Conservation (phyloP, 164 flowering plant genomes). For the Pachysandra terminalis region DNA sequence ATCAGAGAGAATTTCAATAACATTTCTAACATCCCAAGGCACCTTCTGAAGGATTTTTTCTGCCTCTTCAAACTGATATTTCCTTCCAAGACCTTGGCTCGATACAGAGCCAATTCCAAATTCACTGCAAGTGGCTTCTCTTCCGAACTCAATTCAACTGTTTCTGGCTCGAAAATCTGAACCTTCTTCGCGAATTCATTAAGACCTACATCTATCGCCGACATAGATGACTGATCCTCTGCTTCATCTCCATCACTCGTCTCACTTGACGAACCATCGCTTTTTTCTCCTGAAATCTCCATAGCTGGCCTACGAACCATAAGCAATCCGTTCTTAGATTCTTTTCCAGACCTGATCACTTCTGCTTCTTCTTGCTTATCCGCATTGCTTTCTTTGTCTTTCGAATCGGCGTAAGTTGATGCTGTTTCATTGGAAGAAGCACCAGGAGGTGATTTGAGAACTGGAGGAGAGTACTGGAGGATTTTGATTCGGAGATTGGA, state of each 20-base stretch:
- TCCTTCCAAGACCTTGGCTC: slow-evolving; percentile 67
- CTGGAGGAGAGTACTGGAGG: slow-evolving; percentile 12
- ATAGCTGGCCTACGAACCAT: slow-evolving; percentile 61
- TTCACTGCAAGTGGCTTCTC: slow-evolving; percentile 65
- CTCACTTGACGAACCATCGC: slow-evolving; percentile 5
- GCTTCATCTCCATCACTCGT: slow-evolving; percentile 18
- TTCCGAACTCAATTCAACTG: slow-evolving; percentile 27
- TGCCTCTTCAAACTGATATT: slow-evolving; percentile 54
- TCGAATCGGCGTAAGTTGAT: slow-evolving; percentile 14
- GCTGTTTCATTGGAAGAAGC: slow-evolving; percentile 29
- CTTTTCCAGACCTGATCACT: slow-evolving; percentile 4
- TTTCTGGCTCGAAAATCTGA: slow-evolving; percentile 80
- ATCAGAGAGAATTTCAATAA: not conserved
- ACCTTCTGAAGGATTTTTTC: slow-evolving; percentile 63
- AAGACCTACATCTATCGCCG: slow-evolving; percentile 45
- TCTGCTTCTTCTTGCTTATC: slow-evolving; percentile 6
- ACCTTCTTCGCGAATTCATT: slow-evolving; percentile 65
- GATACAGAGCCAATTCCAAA: slow-evolving; percentile 78
- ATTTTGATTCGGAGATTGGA: slow-evolving; percentile 25
- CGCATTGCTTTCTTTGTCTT: slow-evolving; percentile 8
- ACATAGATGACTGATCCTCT: slow-evolving; percentile 17
- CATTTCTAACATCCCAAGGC: slow-evolving; percentile 1
- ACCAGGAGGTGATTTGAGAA: slow-evolving; percentile 18
- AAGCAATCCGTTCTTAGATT: slow-evolving; percentile 30
- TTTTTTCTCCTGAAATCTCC: slow-evolving; percentile 32